A percentile compares a stretch with the other conserved stretches of the same genome.
Conservation (phyloP, 306 rosid genomes). For the Pueraria montana region DNA sequence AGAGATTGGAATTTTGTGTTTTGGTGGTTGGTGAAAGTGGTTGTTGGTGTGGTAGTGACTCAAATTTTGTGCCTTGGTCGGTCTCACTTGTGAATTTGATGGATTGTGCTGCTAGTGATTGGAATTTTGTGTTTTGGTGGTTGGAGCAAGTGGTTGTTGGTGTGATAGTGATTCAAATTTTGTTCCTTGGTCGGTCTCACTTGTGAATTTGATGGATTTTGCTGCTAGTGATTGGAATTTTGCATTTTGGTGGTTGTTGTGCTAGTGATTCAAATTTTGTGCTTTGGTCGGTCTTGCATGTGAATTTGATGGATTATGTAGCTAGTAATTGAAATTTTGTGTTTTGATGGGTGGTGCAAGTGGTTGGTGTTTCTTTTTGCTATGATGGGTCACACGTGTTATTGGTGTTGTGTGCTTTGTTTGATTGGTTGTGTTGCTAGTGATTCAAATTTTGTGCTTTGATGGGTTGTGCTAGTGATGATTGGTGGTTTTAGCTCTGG, state of each 20-base stretch:
- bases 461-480: constrained; percentile 2
- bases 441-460: constrained; percentile 9
- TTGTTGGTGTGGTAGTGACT: neutral
- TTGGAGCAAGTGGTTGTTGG: neutral
- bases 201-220: neutral
- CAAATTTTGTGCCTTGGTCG: neutral
- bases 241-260: neutral
- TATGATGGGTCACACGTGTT: neutral
- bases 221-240: neutral
- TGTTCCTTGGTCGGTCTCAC: neutral
- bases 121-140: neutral
- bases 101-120: neutral
- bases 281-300: neutral
- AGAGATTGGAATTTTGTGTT: neutral
- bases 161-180: neutral
- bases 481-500: neutral
- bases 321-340: neutral
- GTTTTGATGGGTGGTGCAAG: neutral
- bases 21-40: neutral
- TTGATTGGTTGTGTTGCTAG: neutral
- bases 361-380: neutral
- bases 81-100: neutral
- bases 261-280: neutral
- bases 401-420: neutral
- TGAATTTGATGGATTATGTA: neutral